Base-by-base conservation (phyloP, 1,284 basidiomycete genomes). In the Cutaneotrichosporon mucoides region DNA sequence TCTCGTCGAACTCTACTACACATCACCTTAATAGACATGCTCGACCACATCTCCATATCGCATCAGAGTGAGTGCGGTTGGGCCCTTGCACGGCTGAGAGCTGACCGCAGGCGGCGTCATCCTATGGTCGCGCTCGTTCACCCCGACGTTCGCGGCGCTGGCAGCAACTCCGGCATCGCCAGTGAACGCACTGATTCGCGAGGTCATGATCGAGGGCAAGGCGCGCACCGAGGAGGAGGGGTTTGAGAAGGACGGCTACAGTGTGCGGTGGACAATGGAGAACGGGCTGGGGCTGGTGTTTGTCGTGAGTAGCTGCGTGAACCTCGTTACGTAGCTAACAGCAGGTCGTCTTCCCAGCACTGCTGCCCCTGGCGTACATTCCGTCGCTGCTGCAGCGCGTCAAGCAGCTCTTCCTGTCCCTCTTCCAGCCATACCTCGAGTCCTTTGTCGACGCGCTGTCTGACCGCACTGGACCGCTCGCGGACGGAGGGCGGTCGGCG, bases 221-320 rank as follows among this genome's bases (percentile, higher is more conserved):
- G 66, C 68, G 0, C 59, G 63, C 7, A 58, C 60, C 6, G 75
- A 77, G 2, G 88, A 90, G 60, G 85, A 89, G 60, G 88, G 85
- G 61, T 91, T 90, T 71, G 91, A 94, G 79, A 92, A 88, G 73
- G 92, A 94, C 69, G 90, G 91, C 0, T 94, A 92, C 71, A 88
- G 90, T 44, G 86, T 96, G 56, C 87, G 88, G 75, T 97, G 93
- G 92, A 87, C 89, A 0, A 88, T 93, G 69, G 87, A 90, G 40
- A 97, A 97, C 73, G 90, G 92, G 59, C 82, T 96, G 43, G 92
- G 93, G 65, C 84, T 97, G 67, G 93, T 97, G 53, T 96, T 97
- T 71, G 93, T 95, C 68, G 92, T 92, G 67, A 66, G 88, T 81
- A n/a, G 13, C 35, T 1, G 11, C 1, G 16, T 24, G 2, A 10